These are phyloP conservation scores for Neopestalotiopsis rosae DNA, from an alignment of 2,329 filamentous ascomycete species.

Conservation along the genomic window DNA sequence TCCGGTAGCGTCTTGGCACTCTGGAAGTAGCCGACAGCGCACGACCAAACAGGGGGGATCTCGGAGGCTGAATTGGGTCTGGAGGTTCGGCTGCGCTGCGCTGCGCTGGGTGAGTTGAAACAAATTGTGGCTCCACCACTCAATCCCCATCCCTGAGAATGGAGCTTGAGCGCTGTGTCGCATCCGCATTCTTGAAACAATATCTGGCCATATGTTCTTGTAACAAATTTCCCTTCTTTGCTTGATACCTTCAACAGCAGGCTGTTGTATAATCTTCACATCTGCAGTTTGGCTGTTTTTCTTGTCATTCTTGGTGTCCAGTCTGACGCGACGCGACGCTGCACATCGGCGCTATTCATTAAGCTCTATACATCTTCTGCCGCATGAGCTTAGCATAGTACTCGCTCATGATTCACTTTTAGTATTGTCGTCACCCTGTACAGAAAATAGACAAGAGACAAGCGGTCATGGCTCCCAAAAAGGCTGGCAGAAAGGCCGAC, in stretches of 20 bases:
- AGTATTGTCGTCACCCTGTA: neutral
- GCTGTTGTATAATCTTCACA: conserved; percentile 32
- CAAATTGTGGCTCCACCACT: conserved; percentile 19
- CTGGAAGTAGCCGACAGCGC: neutral
- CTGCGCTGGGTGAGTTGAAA: conserved; percentile 16
- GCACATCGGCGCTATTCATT: neutral
- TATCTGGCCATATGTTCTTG: conserved; percentile 21
- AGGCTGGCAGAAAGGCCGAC: conserved; percentile 26
- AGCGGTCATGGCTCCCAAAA: conserved; percentile 34
- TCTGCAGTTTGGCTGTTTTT: neutral
- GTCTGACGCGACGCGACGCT: neutral
- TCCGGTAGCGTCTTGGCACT: neutral
- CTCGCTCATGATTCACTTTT: neutral
- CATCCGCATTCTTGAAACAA: conserved; percentile 17
- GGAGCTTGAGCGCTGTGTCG: conserved; percentile 17
- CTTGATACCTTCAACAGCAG: conserved; percentile 32
- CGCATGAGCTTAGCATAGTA: neutral
- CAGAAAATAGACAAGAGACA: neutral
- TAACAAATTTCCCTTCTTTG: conserved; percentile 13
- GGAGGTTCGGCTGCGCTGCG: neutral
- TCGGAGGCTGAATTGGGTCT: too few relatives aligned
- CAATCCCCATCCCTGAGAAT: conserved; percentile 2
- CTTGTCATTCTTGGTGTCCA: neutral
- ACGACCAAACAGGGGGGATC: neutral
- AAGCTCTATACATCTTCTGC: neutral